These are phyloP conservation scores for Volvariella volvacea DNA, from an alignment of 1,284 basidiomycete genomes.

Conservation along the genomic window DNA sequence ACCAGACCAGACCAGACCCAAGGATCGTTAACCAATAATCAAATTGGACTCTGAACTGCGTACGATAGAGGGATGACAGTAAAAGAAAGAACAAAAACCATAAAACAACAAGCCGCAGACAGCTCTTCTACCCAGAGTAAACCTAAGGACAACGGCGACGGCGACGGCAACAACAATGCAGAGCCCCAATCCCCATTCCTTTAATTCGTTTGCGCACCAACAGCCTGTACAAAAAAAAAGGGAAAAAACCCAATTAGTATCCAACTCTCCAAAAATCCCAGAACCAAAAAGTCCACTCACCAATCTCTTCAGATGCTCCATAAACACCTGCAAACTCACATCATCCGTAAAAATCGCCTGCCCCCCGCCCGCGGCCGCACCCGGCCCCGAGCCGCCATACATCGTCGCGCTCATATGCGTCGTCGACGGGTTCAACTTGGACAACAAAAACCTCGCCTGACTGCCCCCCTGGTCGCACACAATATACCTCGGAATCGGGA, in stretches of 20 bases:
- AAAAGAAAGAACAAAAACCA: too few species aligned
- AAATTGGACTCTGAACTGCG: too few species aligned
- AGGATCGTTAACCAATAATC: too few species aligned
- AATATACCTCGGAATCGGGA: constrained; percentile 97
- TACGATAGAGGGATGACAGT: too few species aligned
- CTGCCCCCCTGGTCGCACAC: constrained; percentile 97
- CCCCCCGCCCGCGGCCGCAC: constrained; percentile 51
- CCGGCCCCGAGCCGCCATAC: constrained; percentile 62
- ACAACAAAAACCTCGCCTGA: constrained; percentile 95
- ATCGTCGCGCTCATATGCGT: constrained; percentile 92
- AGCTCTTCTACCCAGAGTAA: too few species aligned
- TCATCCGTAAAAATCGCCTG: constrained; percentile 99
- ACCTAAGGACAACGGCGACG: too few species aligned
- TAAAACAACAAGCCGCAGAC: too few species aligned
- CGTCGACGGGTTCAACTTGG: constrained; percentile 96
- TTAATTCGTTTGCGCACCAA: constrained; percentile 65
- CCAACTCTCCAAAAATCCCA: background rate
- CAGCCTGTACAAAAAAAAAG: constrained; percentile 46
- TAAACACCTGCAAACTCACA: constrained; percentile 94
- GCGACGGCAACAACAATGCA: too few species aligned
- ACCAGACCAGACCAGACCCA: too few species aligned
- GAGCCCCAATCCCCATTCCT: too few species aligned
- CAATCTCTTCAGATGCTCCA: constrained; percentile 90
- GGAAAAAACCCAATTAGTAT: constrained; percentile 7
- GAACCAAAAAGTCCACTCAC: constrained; percentile 33